These are phyloP conservation scores for Pythium aquatile DNA, from an alignment of 352 stramenopile species.

Conservation along the genomic window DNA sequence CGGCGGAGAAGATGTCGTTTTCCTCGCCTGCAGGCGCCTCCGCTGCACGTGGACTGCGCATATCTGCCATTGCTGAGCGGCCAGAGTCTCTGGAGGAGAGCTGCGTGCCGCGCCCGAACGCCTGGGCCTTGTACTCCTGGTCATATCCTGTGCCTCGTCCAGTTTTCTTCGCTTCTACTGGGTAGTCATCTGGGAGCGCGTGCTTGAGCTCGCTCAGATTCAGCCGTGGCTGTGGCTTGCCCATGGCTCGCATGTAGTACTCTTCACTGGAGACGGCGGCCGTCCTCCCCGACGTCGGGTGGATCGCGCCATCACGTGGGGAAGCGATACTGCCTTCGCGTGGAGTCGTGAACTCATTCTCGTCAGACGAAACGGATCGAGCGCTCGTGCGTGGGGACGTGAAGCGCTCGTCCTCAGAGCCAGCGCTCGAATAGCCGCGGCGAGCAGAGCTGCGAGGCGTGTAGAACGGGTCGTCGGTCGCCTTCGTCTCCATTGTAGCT, in stretches of 20 bases:
- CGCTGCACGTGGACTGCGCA: slow-evolving; percentile 15
- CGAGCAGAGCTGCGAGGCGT: slow-evolving; percentile 58
- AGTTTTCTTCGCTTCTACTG: slow-evolving; percentile 15
- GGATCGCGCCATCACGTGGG: slow-evolving; percentile 14
- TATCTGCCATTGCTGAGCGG: slow-evolving; percentile 10
- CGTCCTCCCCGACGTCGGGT: slow-evolving; percentile 7
- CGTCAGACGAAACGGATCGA: slow-evolving; percentile 62
- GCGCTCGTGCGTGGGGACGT: slow-evolving; percentile 52
- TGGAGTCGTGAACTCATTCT: slow-evolving; percentile 56
- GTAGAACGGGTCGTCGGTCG: slow-evolving; percentile 61
- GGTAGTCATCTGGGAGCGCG: slow-evolving; percentile 10
- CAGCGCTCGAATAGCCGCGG: slow-evolving; percentile 47
- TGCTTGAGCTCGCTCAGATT: slow-evolving; percentile 25
- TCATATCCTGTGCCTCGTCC: slow-evolving; percentile 2
- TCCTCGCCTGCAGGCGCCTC: slow-evolving; percentile 32
- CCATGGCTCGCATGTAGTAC: slow-evolving; percentile 24
- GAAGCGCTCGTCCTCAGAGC: slow-evolving; percentile 67
- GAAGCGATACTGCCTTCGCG: slow-evolving; percentile 34
- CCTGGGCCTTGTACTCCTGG: slow-evolving; percentile 36
- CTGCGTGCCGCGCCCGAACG: slow-evolving; percentile 9
- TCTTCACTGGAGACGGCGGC: slow-evolving; percentile 19
- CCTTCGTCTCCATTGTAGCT: slow-evolving; percentile 47
- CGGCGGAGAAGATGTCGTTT: slow-evolving; percentile 87
- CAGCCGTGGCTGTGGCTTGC: slow-evolving; percentile 15
- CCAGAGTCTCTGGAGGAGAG: not conserved